These are phyloP conservation scores for Penstemon newberryi DNA, from an alignment of 257 asterid genomes.

Conservation along the genomic window DNA sequence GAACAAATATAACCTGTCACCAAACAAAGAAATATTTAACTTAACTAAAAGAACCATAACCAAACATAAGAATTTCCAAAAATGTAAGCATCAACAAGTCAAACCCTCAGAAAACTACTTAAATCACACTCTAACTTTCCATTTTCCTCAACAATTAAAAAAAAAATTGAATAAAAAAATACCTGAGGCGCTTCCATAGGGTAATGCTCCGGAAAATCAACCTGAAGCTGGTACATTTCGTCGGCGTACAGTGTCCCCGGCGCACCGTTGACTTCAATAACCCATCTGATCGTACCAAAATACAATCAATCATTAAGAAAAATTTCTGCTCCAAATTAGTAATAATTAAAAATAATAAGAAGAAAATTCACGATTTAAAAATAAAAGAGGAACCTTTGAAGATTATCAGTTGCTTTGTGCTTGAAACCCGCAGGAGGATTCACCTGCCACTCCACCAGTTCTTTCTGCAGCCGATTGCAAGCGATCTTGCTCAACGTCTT, in stretches of 20 bases:
- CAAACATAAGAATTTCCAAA: conserved; percentile 1
- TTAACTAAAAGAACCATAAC: not conserved
- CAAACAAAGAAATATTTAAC: conserved; percentile 1
- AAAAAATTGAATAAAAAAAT: not conserved
- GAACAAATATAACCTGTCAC: conserved; percentile 67
- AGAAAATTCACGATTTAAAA: not conserved
- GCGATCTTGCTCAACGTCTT: too few species aligned
- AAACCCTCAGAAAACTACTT: conserved; percentile 28
- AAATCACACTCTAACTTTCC: not conserved
- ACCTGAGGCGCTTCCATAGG: conserved; percentile 85
- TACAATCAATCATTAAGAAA: not conserved
- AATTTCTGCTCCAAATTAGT: not conserved
- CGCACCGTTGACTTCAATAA: conserved; percentile 67
- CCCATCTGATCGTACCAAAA: conserved; percentile 48
- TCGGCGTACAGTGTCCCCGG: conserved; percentile 61
- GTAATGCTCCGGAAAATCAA: conserved; percentile 73
- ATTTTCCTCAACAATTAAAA: not conserved
- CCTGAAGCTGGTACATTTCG: conserved; percentile 66
- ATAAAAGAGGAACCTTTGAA: not conserved
- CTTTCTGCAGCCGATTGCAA: too few species aligned
- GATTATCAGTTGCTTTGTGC: too few species aligned
- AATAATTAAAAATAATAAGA: not conserved
- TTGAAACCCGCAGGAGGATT: too few species aligned
- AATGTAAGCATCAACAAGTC: not conserved
- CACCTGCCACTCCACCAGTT: too few species aligned